These are phyloP conservation scores for Truncatella angustata DNA, from an alignment of 2,329 filamentous ascomycete genomes.

Conservation along the genomic window DNA sequence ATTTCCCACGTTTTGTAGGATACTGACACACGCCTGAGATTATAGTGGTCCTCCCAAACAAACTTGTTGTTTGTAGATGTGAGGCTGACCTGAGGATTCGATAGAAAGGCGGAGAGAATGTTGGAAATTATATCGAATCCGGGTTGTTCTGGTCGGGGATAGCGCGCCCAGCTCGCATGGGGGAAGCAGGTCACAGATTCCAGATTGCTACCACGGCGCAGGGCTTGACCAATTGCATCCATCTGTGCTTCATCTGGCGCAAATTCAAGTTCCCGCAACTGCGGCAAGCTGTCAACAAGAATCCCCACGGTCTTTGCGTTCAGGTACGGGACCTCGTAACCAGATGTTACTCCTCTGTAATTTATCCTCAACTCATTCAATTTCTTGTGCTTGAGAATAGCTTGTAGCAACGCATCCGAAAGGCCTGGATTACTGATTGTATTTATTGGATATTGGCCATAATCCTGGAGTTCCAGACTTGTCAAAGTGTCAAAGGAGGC, in stretches of 20 bases:
- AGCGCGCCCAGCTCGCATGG: background rate
- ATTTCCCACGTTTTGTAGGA: background rate
- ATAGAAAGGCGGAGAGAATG: slow-evolving; percentile 5
- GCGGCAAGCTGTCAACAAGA: slow-evolving; percentile 6
- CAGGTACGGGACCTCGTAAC: background rate
- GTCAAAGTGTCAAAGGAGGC: slow-evolving; percentile 9
- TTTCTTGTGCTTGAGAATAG: slow-evolving; percentile 7
- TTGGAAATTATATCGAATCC: background rate
- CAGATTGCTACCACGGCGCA: background rate
- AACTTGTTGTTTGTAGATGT: background rate
- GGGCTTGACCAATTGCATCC: background rate
- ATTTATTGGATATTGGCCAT: background rate
- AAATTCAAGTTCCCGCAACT: slow-evolving; percentile 9
- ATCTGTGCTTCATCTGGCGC: background rate
- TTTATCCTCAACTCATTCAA: background rate
- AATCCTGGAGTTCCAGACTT: background rate
- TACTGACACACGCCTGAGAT: background rate
- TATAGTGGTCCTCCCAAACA: slow-evolving; percentile 9
- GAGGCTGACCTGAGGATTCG: background rate
- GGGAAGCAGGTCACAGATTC: background rate
- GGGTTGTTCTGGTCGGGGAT: background rate
- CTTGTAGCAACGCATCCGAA: slow-evolving; percentile 1
- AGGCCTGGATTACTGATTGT: background rate
- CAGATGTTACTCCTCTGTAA: background rate
- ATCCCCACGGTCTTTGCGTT: background rate